A percentile compares a stretch with the other conserved stretches of the same genome.
Conservation (phyloP, 805 yeast species). For the Kluyveromyces starmeri region DNA sequence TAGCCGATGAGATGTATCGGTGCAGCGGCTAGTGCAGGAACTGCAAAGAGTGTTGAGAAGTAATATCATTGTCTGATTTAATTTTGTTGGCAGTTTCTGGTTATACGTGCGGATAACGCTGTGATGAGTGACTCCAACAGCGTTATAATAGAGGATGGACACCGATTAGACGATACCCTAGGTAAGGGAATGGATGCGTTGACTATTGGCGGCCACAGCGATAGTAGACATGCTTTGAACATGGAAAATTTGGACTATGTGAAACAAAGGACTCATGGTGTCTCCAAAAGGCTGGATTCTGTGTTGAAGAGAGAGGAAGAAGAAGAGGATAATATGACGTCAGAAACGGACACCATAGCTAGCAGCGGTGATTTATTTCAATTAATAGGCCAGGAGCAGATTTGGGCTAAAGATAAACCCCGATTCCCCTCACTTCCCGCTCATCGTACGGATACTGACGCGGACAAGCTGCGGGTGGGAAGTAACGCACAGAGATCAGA, state of each 20-base stretch:
- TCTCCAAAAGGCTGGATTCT: constrained; percentile 19
- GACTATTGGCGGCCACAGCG: no score
- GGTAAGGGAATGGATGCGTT: no score
- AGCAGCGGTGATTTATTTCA: constrained; percentile 1
- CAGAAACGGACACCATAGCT: constrained; percentile 3
- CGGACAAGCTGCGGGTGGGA: background rate
- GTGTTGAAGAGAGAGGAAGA: constrained; percentile 11
- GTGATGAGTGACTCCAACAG: background rate
- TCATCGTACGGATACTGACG: background rate
- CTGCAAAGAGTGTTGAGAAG: no score
- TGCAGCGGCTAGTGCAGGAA: no score
- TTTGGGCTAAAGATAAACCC: background rate
- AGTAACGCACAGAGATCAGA: background rate
- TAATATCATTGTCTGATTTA: no score
- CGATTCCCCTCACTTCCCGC: background rate
- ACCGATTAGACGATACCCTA: no score
- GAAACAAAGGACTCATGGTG: background rate
- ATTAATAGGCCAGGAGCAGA: background rate
- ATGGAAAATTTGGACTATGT: no score
- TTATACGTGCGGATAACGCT: no score
- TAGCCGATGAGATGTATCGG: no score
- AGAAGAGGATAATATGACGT: background rate
- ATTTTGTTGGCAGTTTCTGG: no score
- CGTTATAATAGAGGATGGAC: no score
- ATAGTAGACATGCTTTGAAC: no score